Conservation (phyloP, 305 asterid species). For the Fraxinus floribunda region DNA sequence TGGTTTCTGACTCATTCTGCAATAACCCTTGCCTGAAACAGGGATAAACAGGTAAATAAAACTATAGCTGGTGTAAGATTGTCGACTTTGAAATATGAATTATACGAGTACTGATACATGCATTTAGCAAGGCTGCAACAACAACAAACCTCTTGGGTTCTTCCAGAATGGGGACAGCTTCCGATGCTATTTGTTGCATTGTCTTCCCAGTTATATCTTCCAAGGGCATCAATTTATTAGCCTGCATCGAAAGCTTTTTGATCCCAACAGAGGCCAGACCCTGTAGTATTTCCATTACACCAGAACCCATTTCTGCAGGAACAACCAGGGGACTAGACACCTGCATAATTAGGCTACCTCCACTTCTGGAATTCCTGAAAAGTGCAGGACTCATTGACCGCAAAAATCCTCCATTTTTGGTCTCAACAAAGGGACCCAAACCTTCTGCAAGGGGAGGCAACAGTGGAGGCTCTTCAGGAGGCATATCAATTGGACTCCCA, state of each 20-base stretch:
- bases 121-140: neutral
- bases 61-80: too few relatives aligned
- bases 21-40: neutral
- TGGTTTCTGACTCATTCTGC: neutral
- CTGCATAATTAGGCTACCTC: slow-evolving; percentile 87
- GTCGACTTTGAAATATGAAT: too few relatives aligned
- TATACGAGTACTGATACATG: too few relatives aligned
- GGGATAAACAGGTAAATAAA: neutral
- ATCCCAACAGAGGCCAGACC: slow-evolving; percentile 88
- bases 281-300: slow-evolving; percentile 76
- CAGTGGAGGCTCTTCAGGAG: slow-evolving; percentile 49
- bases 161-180: slow-evolving; percentile 53
- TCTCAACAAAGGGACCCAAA: slow-evolving; percentile 76
- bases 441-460: slow-evolving; percentile 83
- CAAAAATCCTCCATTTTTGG: slow-evolving; percentile 76
- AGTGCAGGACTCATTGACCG: slow-evolving; percentile 83
- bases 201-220: slow-evolving; percentile 89
- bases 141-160: slow-evolving; percentile 59
- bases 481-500: slow-evolving; percentile 60
- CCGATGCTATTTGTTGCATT: slow-evolving; percentile 80
- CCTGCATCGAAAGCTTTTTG: slow-evolving; percentile 93
- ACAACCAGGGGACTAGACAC: slow-evolving; percentile 88
- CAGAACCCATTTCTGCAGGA: slow-evolving; percentile 96
- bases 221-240: slow-evolving; percentile 85
- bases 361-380: slow-evolving; percentile 61